Evolutionary conservation across 805 yeast species (phyloP), one percentile per base, ranked within the genome.

Genomic region (Barnettozyma salicaria): DNA sequence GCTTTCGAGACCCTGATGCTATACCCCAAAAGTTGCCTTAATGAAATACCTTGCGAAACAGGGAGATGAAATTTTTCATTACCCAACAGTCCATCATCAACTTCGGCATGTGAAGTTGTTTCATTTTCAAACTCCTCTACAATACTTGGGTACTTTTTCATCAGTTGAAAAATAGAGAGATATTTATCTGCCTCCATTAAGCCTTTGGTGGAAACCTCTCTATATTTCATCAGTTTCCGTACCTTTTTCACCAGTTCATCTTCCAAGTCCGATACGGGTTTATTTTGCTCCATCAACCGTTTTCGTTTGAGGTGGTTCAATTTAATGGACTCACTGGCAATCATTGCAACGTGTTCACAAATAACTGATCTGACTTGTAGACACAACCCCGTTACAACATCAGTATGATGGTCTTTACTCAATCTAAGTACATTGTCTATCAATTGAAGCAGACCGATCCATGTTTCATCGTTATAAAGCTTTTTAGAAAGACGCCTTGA

Each of bases 371-470:
- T 40, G 10, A 49, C 37, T 24, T 52, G 54, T 1, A 30, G 28
- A 8, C 41, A 26, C 5, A 52, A 13, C 1, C 54, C 55, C 1
- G 37, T 19, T 9, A 50, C 30, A 11, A 42, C 49, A 3, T 29
- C 18, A 19, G 30, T 12, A 4, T 36, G 32, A 8, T 26, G 9
- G 8, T 40, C 42, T 1, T n/a, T 12, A 13, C 42, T 28, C 4
- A 43, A 12, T 19, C 34, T 33, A 4, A 34, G 24, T 6, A 44
- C 41, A 19, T 31, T 33, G 10, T 50, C 50, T 8, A 48, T 31
- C 19, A 52, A 32, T 0, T 41, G 21, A 1, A 39, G 20, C 11
- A 50, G 26, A 27, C 52, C 46, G 7, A 38, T 22, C 56, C 56
- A 52, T 13, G 45, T 34, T 14, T 35, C 26, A 12, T 42, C 42